Evolutionary conservation across 805 yeast species (phyloP), one percentile per base, ranked within the genome.

Genomic region (Vanderwaltozyma tropicalis): DNA sequence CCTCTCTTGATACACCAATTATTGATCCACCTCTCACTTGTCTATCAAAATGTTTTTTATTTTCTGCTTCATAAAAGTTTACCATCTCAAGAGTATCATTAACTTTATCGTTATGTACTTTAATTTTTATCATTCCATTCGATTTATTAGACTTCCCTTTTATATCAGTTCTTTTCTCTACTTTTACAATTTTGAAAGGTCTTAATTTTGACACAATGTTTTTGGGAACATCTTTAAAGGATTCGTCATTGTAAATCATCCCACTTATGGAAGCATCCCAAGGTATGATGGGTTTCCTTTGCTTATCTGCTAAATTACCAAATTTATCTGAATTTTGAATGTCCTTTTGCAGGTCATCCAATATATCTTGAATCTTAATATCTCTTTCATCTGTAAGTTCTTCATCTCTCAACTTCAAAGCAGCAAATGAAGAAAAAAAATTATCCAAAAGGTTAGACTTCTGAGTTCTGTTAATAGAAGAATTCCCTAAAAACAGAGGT

Each of bases 121-220:
- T 55, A 49, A 61, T 45, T 13, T 42, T 46, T 4, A 59, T 53
- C 44, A 86, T 68, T 58, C 78, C 84, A 76, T 69, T 73, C 3
- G 20, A n/a, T 15, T 34, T 34, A 11, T 3, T 11, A 7, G 5
- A 7, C 11, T 21, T n/a, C 78, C 69, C 84, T 73, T 64, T 16
- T 15, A 83, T 73, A 74, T 78, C 77, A 64, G 78, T 72, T 58
- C 73, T 71, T 78, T 80, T 70, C 76, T 84, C 63, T 74, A 74
- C 62, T 77, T 71, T 66, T 85, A 75, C 41, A 32, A 59, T 38
- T 38, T 48, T 50, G 43, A 62, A 66, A 0, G 71, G 68, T 19
- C 56, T 60, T 27, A 67, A 43, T 22, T 52, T 51, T 12, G 49
- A 47, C 0, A 67, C 64, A 7, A 65, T 53, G 13, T 51, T 48